Percentiles rank a stretch among this genome's conserved stretches.
phyloP scores from a whole-genome alignment of 179 eudicot genomes.

The Patellifolia procumbens region DNA sequence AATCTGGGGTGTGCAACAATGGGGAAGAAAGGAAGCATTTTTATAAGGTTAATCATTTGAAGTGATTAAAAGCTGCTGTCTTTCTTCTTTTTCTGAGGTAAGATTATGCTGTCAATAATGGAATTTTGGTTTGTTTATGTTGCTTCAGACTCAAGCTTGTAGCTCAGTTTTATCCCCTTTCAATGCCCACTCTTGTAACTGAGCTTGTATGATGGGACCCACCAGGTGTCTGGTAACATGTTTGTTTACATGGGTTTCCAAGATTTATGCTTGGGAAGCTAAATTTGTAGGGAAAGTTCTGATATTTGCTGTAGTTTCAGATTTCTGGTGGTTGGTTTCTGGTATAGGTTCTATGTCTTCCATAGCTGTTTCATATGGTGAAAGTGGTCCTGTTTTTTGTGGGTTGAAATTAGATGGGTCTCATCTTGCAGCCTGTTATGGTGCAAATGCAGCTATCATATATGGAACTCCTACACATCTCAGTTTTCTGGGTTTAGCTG shows the following conservation, averaged over 20 bases:
- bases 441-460: slow-evolving; percentile 64
- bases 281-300: slow-evolving; percentile 33
- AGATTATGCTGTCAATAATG: slow-evolving; percentile 14
- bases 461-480: slow-evolving; percentile 56
- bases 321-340: slow-evolving; percentile 39
- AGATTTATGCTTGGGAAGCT: slow-evolving; percentile 29
- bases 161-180: neutral
- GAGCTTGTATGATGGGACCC: slow-evolving; percentile 33
- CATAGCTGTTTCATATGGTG: slow-evolving; percentile 89
- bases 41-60: slow-evolving; percentile 9
- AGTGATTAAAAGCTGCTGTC: neutral
- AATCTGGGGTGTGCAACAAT: slow-evolving; percentile 29
- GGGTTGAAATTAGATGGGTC: slow-evolving; percentile 88
- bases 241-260: slow-evolving; percentile 31
- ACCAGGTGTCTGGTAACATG: slow-evolving; percentile 29
- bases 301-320: slow-evolving; percentile 37
- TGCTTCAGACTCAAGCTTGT: slow-evolving; percentile 9
- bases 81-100: slow-evolving; percentile 24
- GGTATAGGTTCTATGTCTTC: slow-evolving; percentile 89
- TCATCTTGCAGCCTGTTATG: slow-evolving; percentile 70
- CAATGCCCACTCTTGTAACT: slow-evolving; percentile 12
- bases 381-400: slow-evolving; percentile 79
- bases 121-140: slow-evolving; percentile 10
- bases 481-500: slow-evolving; percentile 63
- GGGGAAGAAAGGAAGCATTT: slow-evolving; percentile 29